Evolutionary conservation across 1,284 basidiomycete species (phyloP).

Genomic region (Boletus holoroseus): DNA sequence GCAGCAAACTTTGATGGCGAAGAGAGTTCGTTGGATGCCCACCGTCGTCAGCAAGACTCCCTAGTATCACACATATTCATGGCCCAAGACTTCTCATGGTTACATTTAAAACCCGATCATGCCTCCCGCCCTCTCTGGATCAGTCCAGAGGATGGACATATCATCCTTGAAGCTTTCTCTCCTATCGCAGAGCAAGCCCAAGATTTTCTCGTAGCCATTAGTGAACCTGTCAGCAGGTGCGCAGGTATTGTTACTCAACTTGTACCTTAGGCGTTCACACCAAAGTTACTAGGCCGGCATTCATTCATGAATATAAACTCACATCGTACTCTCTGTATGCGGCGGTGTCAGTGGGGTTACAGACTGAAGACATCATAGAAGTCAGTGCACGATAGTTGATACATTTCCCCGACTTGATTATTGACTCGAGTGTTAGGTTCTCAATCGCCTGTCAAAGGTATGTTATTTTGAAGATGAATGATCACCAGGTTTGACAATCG

Average conservation of each 20-base stretch:
- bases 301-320: conserved; percentile 99
- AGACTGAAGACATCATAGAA: conserved; percentile 98
- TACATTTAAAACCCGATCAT: conserved; percentile 87
- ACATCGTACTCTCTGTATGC: conserved; percentile 98
- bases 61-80: conserved; percentile 75
- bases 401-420: conserved; percentile 15
- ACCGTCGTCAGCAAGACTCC: conserved; percentile 63
- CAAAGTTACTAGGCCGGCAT: conserved; percentile 68
- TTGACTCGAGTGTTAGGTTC: conserved; percentile 46
- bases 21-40: conserved; percentile 47
- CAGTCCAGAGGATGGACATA: conserved; percentile 87
- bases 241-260: conserved; percentile 29
- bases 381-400: conserved; percentile 47
- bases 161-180: conserved; percentile 94
- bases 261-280: conserved; percentile 32
- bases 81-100: conserved; percentile 79
- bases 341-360: conserved; percentile 95
- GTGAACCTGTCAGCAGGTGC: conserved; percentile 97
- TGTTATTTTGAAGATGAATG: conserved; percentile 16
- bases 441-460: conserved; percentile 84
- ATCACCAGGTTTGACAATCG: conserved; percentile 5
- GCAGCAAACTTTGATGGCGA: conserved; percentile 37
- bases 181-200: conserved; percentile 97
- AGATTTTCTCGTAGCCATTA: conserved; percentile 97
- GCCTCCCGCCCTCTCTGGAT: conserved; percentile 90